Evolutionary conservation across 345 rosid species (phyloP), one percentile per base, ranked within the genome.

Genomic region (Heritiera littoralis): DNA sequence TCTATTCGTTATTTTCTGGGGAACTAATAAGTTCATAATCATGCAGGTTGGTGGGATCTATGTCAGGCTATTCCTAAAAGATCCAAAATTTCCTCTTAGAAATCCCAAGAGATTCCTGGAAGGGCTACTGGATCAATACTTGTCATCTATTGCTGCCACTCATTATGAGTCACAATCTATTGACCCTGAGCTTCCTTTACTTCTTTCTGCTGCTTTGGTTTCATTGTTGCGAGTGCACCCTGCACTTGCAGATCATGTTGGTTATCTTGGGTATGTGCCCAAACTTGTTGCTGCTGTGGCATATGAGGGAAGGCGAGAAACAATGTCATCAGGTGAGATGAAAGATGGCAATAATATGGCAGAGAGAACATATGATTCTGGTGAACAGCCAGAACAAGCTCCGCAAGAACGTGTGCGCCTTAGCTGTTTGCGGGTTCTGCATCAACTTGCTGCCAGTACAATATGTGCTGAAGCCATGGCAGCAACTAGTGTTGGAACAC

Each of bases 381-480:
- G 86, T 76, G 97, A 92, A 1, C 89, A 80, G 65, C 92, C 92
- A 32, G 80, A 83, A 13, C 99, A 90, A 89, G 92, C 98, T 77
- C 99, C 90, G 65, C 99, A 92, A 81, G 98, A 96, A 79, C 95
- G 93, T 68, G 99, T 96, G 60, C 99, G 98, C 71, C 97, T 96
- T 70, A 96, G 99, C 83, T 96, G 99, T 80, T 88, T 96, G 87
- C 97, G 99, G 77, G 97, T 94, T 76, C 85, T 96, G 28, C 99
- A 96, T 88, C 99, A 96, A 87, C 99, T 96, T 82, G 99, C 98
- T 35, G 91, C 99, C 48, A 96, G 99, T 85, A 94, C 94, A 5
- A 87, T 86, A 69, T 96, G 99, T 85, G 99, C 97, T 6, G 99
- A 96, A 90, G 99, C 98, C 78, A 96, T 96, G 99, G 99, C 99